Evolutionary conservation across 176 grass and related monocot genomes (phyloP), one percentile per base, ranked within the genome.

Genomic region (Phoenix dactylifera): DNA sequence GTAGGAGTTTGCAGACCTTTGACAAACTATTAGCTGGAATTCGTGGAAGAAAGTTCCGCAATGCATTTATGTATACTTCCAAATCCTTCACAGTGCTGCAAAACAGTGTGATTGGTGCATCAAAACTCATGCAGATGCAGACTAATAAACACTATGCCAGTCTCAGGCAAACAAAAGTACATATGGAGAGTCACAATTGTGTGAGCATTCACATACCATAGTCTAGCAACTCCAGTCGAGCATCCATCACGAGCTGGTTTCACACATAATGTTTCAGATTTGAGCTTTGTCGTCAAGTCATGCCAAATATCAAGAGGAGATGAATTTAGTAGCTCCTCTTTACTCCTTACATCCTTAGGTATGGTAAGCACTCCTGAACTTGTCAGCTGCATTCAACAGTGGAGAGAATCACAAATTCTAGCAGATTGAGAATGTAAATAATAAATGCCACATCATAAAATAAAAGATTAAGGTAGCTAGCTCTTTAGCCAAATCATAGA

Each of bases 151-250:
- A 12, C 10, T 1, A 44, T 44, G 7, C 9, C 12, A 2, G 5
- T 44, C 30, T 44, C 35, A 44, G 9, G 35, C 35, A 44, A 44
- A 44, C 6, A 44, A 2, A 44, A 44, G 2, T 12, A 30, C 28
- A 7, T 44, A 44, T 2, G 35, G 9, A 10, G 35, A 44, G 35
- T 44, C 35, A 44, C 9, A 44, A 44, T 35, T 2, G 12, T 12
- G 16, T 26, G 26, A 50, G 26, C 58, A 67, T 72, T 72, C 65
- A 49, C 66, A 75, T 77, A 90, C 92, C 92, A 71, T 57, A 96
- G 64, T 88, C 92, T 90, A 74, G 86, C 92, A 57, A 96, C 87
- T 66, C 92, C 92, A 84, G 92, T 96, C 30, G 92, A 96, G 72
- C 92, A 96, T 60, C 92, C 92, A 19, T 96, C 92, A 74, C 83